These are phyloP conservation scores for Apiotrichum sp. DNA, from an alignment of 1,284 basidiomycete species.

Conservation along the genomic window DNA sequence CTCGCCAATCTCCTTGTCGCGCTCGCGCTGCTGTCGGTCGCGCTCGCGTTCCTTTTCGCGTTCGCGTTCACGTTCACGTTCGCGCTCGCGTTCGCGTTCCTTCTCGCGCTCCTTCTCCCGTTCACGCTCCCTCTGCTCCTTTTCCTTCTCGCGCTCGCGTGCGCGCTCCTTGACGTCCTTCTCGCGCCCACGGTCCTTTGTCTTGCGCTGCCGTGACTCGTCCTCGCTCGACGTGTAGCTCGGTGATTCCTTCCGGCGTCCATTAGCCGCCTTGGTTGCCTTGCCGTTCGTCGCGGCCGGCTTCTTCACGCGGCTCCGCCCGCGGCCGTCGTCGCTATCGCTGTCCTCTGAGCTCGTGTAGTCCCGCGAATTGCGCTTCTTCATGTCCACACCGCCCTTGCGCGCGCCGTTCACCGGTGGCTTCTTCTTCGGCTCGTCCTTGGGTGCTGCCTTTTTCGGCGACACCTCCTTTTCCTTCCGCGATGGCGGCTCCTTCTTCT, in stretches of 20 bases:
- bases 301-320: not conserved
- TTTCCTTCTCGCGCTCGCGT: conserved; percentile 6
- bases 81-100: conserved; percentile 4
- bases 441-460: not conserved
- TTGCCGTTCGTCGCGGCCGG: conserved; percentile 9
- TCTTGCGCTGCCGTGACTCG: not conserved
- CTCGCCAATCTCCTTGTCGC: not conserved
- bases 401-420: not conserved
- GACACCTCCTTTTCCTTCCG: not conserved
- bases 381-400: not conserved
- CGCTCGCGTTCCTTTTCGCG: not conserved
- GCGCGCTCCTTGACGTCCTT: not conserved
- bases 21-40: not conserved
- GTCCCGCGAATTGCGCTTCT: conserved; percentile 9
- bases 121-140: not conserved
- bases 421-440: conserved; percentile 1
- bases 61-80: not conserved
- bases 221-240: conserved; percentile 2
- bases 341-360: conserved; percentile 14
- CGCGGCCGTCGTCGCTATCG: conserved; percentile 12
- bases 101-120: not conserved
- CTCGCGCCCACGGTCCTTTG: not conserved
- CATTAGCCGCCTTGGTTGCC: not conserved
- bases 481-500: not conserved
- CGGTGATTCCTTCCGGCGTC: not conserved